Evolutionary conservation across 2,329 filamentous ascomycete species (phyloP).

Genomic region (Cladosporium colombiae): DNA sequence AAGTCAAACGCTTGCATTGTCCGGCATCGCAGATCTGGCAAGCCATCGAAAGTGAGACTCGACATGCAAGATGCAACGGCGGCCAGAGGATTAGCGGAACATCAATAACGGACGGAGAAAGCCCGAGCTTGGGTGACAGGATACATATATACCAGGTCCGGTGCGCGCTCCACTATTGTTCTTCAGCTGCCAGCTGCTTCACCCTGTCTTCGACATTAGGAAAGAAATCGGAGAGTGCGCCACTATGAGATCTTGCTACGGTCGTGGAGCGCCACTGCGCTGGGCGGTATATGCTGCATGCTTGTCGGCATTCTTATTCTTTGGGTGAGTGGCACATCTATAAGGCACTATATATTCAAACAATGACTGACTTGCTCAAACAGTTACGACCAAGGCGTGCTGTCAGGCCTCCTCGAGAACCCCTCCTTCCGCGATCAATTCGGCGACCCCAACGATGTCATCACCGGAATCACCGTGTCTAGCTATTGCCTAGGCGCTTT

Average conservation of each 20-base stretch:
- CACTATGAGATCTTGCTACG: slow-evolving; percentile 23
- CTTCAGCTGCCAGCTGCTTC: not conserved
- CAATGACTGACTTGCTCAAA: not conserved
- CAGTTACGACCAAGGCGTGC: slow-evolving; percentile 25
- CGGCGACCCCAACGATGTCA: slow-evolving; percentile 22
- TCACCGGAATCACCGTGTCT: slow-evolving; percentile 39
- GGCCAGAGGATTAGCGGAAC: not conserved
- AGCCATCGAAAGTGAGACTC: slow-evolving; percentile 8
- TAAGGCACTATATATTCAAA: not conserved
- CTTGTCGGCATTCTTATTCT: slow-evolving; percentile 27
- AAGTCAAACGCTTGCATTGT: not conserved
- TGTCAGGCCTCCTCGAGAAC: slow-evolving; percentile 28
- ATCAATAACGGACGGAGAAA: slow-evolving; percentile 6
- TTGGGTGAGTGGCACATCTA: slow-evolving; percentile 19
- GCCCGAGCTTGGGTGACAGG: not conserved
- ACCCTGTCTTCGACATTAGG: not conserved
- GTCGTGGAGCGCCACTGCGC: slow-evolving; percentile 25
- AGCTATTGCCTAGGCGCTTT: slow-evolving; percentile 41
- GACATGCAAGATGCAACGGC: not conserved
- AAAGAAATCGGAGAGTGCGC: not conserved
- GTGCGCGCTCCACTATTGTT: slow-evolving; percentile 1
- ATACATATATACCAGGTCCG: slow-evolving; percentile 2
- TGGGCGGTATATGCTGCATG: slow-evolving; percentile 26
- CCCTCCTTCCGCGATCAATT: slow-evolving; percentile 27
- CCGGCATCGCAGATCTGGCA: slow-evolving; percentile 19